Base-by-base conservation (phyloP, 805 yeast genomes). In the Isabelozyma heimii region DNA sequence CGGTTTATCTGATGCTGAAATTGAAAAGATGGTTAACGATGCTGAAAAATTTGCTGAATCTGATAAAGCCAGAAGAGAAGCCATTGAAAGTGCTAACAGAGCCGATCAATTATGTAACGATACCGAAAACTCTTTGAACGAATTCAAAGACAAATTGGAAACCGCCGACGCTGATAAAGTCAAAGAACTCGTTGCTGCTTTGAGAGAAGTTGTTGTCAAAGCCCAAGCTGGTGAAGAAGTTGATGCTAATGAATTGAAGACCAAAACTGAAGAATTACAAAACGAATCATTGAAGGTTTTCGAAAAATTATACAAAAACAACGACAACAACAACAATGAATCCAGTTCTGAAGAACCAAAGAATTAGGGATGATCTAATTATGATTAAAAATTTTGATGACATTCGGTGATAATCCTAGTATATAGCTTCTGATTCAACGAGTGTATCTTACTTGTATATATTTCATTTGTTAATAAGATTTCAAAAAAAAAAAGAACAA, bases 41-140 rank as follows among this genome's bases (percentile, higher is more conserved):
- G 95, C 97, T 62, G 95, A 89, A 77, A 85, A 85, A 73, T 85
- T 77, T 76, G 88, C 90, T 62, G 91, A 88, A 69, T 82, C 88
- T 61, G 97, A 91, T 78, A 84, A 87, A 78, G 89, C 87, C 53
- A 85, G 87, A 72, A 87, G 86, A 69, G 90, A 85, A 75, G 75
- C 91, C 50, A 85, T 91, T 65, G 95, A 89, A 75, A 70, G 77
- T 58, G 95, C 95, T 60, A 89, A 86, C 85, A 87, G 85, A 66
- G 89, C 90, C 59, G 91, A 86, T 72, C 83, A 82, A 69, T 82
- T 86, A 70, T 82, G 85, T 70, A 73, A 72, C 60, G 79, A 75
- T 62, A 74, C 78, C 55, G 79, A 74, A 65, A 65, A 65, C 66
- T 74, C 78, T 45, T 72, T 74, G 64, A 74, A 67, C 57, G 79